Base-by-base conservation (phyloP, 139 green algal genomes). In the Tetraselmis striata region DNA sequence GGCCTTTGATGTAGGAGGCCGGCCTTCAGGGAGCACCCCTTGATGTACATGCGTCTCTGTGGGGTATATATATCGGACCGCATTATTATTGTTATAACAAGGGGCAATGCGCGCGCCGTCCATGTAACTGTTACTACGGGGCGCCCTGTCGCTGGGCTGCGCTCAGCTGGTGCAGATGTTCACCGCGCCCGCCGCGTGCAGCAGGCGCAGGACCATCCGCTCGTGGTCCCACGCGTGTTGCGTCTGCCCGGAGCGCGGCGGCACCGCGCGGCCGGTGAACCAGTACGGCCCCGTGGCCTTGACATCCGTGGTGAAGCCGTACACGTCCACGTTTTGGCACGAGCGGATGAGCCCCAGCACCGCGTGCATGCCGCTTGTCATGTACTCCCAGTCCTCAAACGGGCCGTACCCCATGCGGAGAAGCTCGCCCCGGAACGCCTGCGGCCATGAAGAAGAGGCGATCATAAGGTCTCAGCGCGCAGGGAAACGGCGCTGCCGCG, bases 361-460 rank as follows among this genome's bases (percentile, higher is more conserved):
- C 26, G 82, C 82, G 78, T 86, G 82, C 82, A 86, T 86, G 31
- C 82, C 82, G 32, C 77, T 83, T 28, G 82, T 86, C 78, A 86
- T 86, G 82, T 80, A 86, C 78, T 83, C 77, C 82, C 82, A 86
- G 28, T 86, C 82, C 59, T 86, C 82, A 31, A 86, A 86, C 1
- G 82, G 82, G 28, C 82, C 82, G 59, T 78, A 83, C 28, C 82
- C 82, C 23, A 86, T 0, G 2, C 82, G 79, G 23, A 86, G 26
- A 31, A 86, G 82, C 25, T 86, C 82, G 28, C 31, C 30, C 28
- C 82, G 59, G 29, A 82, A 76, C 1, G 31, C 30, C 2, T 82
- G 31, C 31, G 32, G 25, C 30, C 25, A 28, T n/a, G n/a, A n/a
- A n/a, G n/a, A n/a, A n/a, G n/a, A n/a, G n/a, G n/a, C n/a, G n/a